These are phyloP conservation scores for Haematococcus sp. DNA, from an alignment of 139 green algal species.

Conservation along the genomic window DNA sequence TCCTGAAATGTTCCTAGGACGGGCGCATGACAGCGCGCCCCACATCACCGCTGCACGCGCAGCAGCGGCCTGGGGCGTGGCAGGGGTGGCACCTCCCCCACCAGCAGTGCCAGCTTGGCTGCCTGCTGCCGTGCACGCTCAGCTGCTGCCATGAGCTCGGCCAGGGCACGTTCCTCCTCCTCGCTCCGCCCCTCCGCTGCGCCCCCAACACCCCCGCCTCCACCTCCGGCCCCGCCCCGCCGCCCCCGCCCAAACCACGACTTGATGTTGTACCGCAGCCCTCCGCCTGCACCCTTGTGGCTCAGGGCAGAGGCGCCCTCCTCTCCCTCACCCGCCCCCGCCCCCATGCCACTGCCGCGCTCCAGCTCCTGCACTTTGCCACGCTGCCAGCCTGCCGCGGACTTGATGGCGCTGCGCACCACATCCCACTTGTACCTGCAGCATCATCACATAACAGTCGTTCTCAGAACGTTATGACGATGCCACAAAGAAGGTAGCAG, in stretches of 20 bases:
- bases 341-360: not conserved
- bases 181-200: not conserved
- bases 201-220: not conserved
- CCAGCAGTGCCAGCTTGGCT: conserved; percentile 1
- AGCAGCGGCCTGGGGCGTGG: no score
- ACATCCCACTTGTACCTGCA: conserved; percentile 77
- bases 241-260: not conserved
- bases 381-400: conserved; percentile 60
- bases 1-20: no score
- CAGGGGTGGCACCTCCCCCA: not conserved
- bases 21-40: no score
- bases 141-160: not conserved
- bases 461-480: no score
- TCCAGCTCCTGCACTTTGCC: conserved; percentile 62
- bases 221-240: not conserved
- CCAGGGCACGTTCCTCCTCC: not conserved
- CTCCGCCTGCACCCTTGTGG: not conserved
- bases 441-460: no score
- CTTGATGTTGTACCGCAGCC: conserved; percentile 1
- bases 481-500: no score
- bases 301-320: not conserved
- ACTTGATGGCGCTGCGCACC: conserved; percentile 64
- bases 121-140: not conserved
- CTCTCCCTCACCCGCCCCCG: not conserved
- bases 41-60: no score